Conservation (phyloP, 116 monocot genomes). For the Dioscorea cayenensis region DNA sequence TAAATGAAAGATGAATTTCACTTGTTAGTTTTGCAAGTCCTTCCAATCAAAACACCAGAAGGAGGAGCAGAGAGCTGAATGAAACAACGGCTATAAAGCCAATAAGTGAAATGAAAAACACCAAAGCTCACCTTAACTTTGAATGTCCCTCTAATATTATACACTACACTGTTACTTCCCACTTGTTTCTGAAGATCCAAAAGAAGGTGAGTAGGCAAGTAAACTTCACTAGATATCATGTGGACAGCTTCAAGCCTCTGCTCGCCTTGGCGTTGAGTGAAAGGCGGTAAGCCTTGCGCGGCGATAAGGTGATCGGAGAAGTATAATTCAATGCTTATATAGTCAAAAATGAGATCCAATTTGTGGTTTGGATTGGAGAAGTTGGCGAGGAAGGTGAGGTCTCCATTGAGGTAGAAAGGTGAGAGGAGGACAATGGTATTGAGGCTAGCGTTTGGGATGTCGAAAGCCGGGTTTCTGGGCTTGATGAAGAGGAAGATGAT, state of each 20-base stretch:
- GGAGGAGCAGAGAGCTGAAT: conserved; percentile 72
- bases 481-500: conserved; percentile 75
- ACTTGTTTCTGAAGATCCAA: conserved; percentile 43
- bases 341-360: conserved; percentile 54
- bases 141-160: conserved; percentile 52
- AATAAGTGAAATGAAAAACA: conserved; percentile 47
- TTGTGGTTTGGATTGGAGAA: conserved; percentile 80
- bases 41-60: conserved; percentile 58
- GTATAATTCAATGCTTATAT: conserved; percentile 58
- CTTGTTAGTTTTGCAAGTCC: conserved; percentile 61
- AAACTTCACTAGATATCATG: conserved; percentile 86
- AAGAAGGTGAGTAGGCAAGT: conserved; percentile 35
- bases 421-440: conserved; percentile 72
- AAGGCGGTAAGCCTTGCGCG: conserved; percentile 49
- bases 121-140: conserved; percentile 57
- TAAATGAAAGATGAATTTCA: conserved; percentile 9
- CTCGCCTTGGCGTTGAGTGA: conserved; percentile 41
- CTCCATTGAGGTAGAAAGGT: conserved; percentile 53
- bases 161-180: conserved; percentile 42
- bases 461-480: conserved; percentile 50
- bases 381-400: conserved; percentile 76
- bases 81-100: conserved; percentile 61
- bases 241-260: conserved; percentile 49
- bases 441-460: conserved; percentile 45
- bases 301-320: conserved; percentile 51